Conservation (phyloP, 148 eudicot species). For the Rhododendron griersonianum region DNA sequence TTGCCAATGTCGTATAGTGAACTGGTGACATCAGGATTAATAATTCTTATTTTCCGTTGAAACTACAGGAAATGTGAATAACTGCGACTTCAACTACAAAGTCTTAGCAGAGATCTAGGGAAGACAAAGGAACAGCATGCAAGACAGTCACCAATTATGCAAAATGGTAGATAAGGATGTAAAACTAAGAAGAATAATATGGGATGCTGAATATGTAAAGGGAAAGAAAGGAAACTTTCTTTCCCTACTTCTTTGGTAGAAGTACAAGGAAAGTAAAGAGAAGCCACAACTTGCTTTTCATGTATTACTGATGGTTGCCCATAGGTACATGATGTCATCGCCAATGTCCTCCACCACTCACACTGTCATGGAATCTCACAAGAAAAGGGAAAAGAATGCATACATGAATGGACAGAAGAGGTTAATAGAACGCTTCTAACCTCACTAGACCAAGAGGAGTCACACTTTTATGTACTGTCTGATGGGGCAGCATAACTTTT, state of each 20-base stretch:
- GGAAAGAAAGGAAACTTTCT: background rate
- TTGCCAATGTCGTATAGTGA: background rate
- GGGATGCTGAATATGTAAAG: background rate
- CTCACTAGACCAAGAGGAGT: background rate
- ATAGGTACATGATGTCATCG: background rate
- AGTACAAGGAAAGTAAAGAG: background rate
- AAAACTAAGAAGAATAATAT: background rate
- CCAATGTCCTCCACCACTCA: background rate
- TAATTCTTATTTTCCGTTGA: background rate
- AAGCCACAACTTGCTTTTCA: background rate
- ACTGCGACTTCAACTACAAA: background rate
- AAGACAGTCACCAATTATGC: background rate
- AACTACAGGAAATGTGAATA: background rate
- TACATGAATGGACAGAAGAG: background rate
- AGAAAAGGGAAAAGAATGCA: background rate
- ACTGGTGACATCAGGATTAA: background rate
- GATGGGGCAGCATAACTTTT: background rate
- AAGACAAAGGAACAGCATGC: background rate
- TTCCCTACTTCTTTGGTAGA: background rate
- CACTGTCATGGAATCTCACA: background rate
- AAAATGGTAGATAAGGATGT: background rate
- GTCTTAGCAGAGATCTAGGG: background rate
- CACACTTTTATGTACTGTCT: background rate
- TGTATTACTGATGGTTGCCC: background rate
- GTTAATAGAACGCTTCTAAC: background rate